phyloP scores from a whole-genome alignment of 371 early-diverging fungal genomes.

The Lichtheimia corymbifera region DNA sequence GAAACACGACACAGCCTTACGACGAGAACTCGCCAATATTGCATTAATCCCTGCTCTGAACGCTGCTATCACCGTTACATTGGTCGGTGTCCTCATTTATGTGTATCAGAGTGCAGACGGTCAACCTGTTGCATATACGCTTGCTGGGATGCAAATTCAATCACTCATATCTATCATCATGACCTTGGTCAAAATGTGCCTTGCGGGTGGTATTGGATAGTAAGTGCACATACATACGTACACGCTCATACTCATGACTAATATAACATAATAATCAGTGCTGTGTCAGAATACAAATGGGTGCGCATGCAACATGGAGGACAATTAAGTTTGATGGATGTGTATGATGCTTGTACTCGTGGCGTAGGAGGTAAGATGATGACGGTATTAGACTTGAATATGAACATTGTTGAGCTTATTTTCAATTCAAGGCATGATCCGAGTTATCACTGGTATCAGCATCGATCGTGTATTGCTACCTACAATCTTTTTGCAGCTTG shows the following conservation, averaged over 20 bases:
- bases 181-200: constrained; percentile 18
- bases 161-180: constrained; percentile 23
- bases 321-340: constrained; percentile 16
- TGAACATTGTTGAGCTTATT: too few species aligned
- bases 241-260: neutral
- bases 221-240: constrained; percentile 7
- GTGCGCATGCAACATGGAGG: constrained; percentile 15
- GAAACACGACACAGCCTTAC: too few species aligned
- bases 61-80: constrained; percentile 3
- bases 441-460: constrained; percentile 7
- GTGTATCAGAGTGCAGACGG: constrained; percentile 18
- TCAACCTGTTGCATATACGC: constrained; percentile 19
- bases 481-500: constrained; percentile 15
- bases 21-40: neutral
- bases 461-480: constrained; percentile 10
- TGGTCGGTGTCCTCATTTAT: constrained; percentile 16
- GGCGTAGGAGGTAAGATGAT: constrained; percentile 17
- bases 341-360: constrained; percentile 32
- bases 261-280: neutral
- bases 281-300: constrained; percentile 24
- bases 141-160: constrained; percentile 22
- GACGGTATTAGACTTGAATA: too few species aligned
- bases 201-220: constrained; percentile 31
- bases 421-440: constrained; percentile 1
- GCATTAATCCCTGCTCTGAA: constrained; percentile 14